Evolutionary conservation across 2,329 filamentous ascomycete genomes (phyloP), one percentile per base, ranked within the genome.

Genomic region (Boeremia lycopersici): DNA sequence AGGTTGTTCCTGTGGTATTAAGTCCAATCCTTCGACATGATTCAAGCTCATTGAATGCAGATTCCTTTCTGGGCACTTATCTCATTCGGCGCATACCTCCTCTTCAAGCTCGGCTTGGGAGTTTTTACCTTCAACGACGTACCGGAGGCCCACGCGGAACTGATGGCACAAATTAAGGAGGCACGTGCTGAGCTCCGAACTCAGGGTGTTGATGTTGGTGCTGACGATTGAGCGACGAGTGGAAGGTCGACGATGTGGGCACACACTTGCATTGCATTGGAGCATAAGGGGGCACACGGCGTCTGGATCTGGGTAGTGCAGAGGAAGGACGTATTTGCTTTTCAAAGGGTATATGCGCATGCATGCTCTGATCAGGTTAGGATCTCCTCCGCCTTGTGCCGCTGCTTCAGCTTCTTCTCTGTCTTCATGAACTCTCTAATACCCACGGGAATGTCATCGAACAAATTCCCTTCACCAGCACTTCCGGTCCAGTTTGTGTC

Each of bases 71-170:
- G 93, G 90, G 86, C 86, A 41, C 82, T 98, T 67, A 90, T 99
- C 63, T 87, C 90, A 19, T 93, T 98, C 73, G 95, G 93, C 77
- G 89, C 93, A 60, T 93, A 92, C 78, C 88, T 99, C 17, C 88
- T 99, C 62, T 91, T 89, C 80, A 91, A 91, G 68, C 89, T 99
- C 59, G 95, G 95, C 69, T 89, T 87, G 81, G 95, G 95, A 62
- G 90, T 99, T 67, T 83, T 96, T 74, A 96, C 91, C 53, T 99
- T 99, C 84, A 95, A 96, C 81, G 93, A 98, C 77, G 91, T 96
- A 43, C 93, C 93, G 49, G 85, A 91, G 59, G 95, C 95, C 47
- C 89, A 98, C 78, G 86, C 88, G 74, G 93, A 97, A 78, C 81
- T 99, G 67, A 91, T 95, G 83, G 81, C 79, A 67, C 90, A 98